phyloP scores from a whole-genome alignment of 345 rosid species.

The Angophora floribunda region DNA sequence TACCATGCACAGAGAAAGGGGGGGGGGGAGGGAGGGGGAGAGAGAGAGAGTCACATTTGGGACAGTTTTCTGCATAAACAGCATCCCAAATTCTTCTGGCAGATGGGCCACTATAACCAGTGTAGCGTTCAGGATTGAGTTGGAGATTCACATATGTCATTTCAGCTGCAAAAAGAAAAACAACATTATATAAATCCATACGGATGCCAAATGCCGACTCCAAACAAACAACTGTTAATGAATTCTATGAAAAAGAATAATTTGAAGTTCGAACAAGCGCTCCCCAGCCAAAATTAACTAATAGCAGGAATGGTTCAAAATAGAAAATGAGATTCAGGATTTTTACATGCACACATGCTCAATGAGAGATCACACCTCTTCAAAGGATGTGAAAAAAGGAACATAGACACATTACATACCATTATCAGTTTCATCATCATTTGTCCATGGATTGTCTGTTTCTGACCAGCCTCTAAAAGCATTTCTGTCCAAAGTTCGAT shows the following conservation, averaged over 20 bases:
- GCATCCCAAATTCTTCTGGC: conserved; percentile 99
- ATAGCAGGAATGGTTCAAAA: background rate
- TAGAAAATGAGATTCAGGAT: background rate
- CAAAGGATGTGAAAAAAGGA: background rate
- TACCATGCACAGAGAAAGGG: background rate
- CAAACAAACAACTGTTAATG: background rate
- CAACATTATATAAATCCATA: background rate
- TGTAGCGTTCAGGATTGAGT: conserved; percentile 83
- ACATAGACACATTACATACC: conserved; percentile 24
- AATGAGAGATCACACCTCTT: background rate
- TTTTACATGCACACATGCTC: background rate
- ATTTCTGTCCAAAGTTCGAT: conserved; percentile 66
- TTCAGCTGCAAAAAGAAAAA: conserved; percentile 48
- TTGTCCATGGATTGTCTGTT: conserved; percentile 93
- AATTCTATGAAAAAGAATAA: background rate
- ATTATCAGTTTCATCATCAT: conserved; percentile 91
- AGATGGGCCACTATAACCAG: conserved; percentile 84
- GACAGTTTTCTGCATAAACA: conserved; percentile 82
- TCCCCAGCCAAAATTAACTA: background rate
- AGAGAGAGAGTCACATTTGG: conserved; percentile 46
- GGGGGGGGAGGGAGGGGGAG: background rate
- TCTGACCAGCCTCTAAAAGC: conserved; percentile 86
- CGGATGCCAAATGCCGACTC: background rate
- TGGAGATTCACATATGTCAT: conserved; percentile 92
- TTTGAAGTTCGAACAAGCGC: background rate